Evolutionary conservation across 768 basidiomycete genomes (phyloP), one percentile per base, ranked within the genome.

Genomic region (Asterophora lycoperdoides): DNA sequence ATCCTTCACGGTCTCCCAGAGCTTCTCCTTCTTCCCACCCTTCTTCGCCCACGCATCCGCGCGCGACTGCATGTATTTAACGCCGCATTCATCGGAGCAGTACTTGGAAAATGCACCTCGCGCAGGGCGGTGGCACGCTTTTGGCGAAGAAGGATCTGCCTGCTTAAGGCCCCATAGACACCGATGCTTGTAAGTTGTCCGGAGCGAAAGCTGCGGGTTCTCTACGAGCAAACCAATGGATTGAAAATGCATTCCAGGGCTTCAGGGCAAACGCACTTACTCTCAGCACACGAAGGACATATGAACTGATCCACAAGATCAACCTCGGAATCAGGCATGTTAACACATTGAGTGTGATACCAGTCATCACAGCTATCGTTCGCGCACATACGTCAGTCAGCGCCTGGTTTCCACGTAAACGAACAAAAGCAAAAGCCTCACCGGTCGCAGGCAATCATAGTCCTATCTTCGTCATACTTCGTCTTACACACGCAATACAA

Each of bases 381-480:
- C 6, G 23, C 23, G 23, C 23, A 23, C 40, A 26, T 30, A 2
- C 14, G n/a, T 26, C 14, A 17, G 39, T 38, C 41, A 55, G 35
- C 20, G 10, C 28, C 15, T 5, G n/a, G 20, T 44, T 14, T 20
- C 19, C 47, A 33, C 39, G 33, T 45, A 41, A 33, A 28, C 40
- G 26, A 30, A 38, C 33, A 28, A 53, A 48, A 30, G 38, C 33
- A 28, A 53, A 48, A 20, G 35, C 65, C 86, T 46, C 56, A 91
- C 90, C 83, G 78, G 71, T 95, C 93, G 61, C 93, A 95, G 20
- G 89, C 93, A 64, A 95, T 93, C 93, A 95, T 95, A 52, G 86
- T 77, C 44, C 79, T 74, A 61, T 91, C 89, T 63, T 92, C 87
- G 55, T 95, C 88, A 55, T 95, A 94, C 56, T 73, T 78, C 17